Base-by-base conservation (phyloP, 257 asterid species). In the Cordia subcordata region DNA sequence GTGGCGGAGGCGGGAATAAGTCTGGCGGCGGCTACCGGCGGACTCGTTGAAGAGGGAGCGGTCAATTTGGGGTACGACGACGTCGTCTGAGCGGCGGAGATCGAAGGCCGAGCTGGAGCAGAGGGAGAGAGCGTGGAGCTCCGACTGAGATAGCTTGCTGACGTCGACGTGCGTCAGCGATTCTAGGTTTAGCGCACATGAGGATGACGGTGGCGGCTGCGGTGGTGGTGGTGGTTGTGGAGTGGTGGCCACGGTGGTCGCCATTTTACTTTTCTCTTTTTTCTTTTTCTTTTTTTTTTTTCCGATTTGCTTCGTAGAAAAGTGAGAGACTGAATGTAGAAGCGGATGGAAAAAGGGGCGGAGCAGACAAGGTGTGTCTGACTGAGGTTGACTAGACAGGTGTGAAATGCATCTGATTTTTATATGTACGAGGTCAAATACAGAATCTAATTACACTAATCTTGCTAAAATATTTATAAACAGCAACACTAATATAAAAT, bases 1-100 rank as follows among this genome's bases (percentile, higher is more conserved):
- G 68, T 70, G 86, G 23, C 47, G 65, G 53, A 81, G 76, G 58
- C 84, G 87, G 35, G 96, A 82, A 61, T 82, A 88, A 47, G 89
- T 86, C 73, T 88, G 98, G 32, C 95, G 88, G 64, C 93, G 92
- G 72, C 94, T 81, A 6, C 94, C 93, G 64, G 95, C 78, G 66
- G 99, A 92, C 76, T 85, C 95, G 67, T 91, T 88, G 82, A 91
- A 85, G 22, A 85, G 55, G 11, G 95, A 62, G 21, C 93, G 96
- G 64, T 91, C 94, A 49, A 88, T 68, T 47, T 73, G 79, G 0
- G 93, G 94, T 10, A 69, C 13, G 8, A 87, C 88, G 63, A 72
- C 72, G 68, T 85, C 95, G 68, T 84, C 87, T 10, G 74, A 55
- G 13, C 71, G 74, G 14, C 69, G 72, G 17, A 75, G 73, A 66